phyloP scores from a whole-genome alignment of 345 rosid species.

The Salix brachista region DNA sequence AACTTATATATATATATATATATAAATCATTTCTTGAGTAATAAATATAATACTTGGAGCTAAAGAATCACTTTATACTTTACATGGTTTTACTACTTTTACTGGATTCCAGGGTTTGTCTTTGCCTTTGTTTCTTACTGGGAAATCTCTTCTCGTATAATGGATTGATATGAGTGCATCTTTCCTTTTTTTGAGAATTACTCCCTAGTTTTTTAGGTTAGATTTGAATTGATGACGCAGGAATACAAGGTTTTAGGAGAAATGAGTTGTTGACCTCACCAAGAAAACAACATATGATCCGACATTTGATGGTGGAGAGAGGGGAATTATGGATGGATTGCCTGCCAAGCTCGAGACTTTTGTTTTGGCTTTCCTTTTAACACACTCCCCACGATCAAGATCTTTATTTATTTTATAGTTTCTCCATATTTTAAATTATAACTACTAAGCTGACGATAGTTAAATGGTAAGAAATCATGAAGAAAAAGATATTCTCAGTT shows the following conservation, averaged over 20 bases:
- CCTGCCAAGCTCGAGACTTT: conserved; percentile 37
- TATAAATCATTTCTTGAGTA: background rate
- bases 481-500: too few relatives aligned
- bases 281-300: conserved; percentile 32
- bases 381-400: conserved; percentile 15
- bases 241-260: conserved; percentile 1
- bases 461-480: too few relatives aligned
- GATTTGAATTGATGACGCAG: background rate
- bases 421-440: background rate
- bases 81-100: conserved; percentile 28
- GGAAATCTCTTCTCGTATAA: conserved; percentile 8
- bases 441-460: background rate
- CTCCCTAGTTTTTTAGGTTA: background rate
- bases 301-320: conserved; percentile 46
- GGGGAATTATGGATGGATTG: conserved; percentile 32
- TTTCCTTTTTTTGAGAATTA: too few relatives aligned
- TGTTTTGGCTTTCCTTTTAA: conserved; percentile 26
- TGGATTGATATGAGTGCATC: background rate
- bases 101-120: conserved; percentile 40
- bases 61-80: conserved; percentile 22
- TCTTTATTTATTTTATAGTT: background rate
- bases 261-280: conserved; percentile 18
- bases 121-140: background rate
- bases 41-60: conserved; percentile 2
- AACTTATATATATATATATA: background rate